A percentile compares a stretch with the other conserved stretches of the same genome.
These are phyloP conservation scores for Botrytis medusae DNA, from an alignment of 2,329 filamentous ascomycete species.

Conservation along the genomic window DNA sequence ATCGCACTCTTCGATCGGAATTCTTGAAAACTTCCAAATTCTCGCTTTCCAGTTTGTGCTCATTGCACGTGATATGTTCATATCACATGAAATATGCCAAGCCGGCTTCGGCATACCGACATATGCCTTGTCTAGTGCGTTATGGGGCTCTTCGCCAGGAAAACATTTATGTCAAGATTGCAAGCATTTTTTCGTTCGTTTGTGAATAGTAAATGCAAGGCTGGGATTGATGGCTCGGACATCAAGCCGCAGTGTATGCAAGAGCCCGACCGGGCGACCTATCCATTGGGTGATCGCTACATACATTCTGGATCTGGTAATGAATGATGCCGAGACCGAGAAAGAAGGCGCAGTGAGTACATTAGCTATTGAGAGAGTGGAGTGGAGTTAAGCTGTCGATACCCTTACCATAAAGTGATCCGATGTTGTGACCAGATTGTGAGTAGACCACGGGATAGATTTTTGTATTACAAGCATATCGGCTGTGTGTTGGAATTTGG, in stretches of 20 bases:
- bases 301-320: neutral
- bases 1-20: neutral
- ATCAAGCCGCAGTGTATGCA: neutral
- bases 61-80: neutral
- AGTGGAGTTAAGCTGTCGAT: neutral
- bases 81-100: neutral
- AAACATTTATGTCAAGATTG: neutral
- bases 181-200: neutral
- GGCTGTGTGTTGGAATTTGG: neutral
- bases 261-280: neutral
- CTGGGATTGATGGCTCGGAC: neutral
- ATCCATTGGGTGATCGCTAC: neutral
- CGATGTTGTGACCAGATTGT: neutral
- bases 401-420: neutral
- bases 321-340: neutral
- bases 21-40: neutral
- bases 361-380: neutral
- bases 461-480: neutral
- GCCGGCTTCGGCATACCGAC: neutral
- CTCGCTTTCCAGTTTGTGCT: too few relatives aligned
- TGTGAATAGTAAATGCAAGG: neutral
- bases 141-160: neutral
- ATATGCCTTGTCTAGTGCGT: neutral
- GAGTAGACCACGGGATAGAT: too few relatives aligned
- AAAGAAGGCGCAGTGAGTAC: neutral